Percentiles rank a stretch among this genome's conserved stretches.
These are phyloP conservation scores for Solanum microdontum DNA, from an alignment of 257 asterid genomes.

Conservation along the genomic window DNA sequence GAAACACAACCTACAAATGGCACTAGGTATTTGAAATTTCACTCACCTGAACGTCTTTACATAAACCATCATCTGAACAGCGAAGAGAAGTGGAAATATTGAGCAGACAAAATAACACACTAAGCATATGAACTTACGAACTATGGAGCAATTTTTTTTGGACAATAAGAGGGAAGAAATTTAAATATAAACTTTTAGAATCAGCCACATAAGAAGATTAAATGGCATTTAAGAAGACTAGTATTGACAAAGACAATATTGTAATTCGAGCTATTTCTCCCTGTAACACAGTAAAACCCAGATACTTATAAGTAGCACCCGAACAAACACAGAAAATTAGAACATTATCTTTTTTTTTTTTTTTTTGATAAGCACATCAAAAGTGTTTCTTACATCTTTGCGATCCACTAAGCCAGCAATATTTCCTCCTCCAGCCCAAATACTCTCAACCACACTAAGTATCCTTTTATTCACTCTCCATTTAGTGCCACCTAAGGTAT, in stretches of 20 bases:
- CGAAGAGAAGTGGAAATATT: not conserved
- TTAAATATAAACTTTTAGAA: not conserved
- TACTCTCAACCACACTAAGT: slow-evolving; percentile 66
- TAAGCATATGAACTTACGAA: not conserved
- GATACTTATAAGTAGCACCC: not conserved
- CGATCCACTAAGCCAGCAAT: slow-evolving; percentile 82
- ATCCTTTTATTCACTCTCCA: slow-evolving; percentile 87
- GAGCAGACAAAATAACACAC: not conserved
- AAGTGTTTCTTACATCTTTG: slow-evolving; percentile 50
- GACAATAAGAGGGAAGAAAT: not conserved
- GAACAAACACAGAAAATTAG: not conserved
- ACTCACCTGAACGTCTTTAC: not conserved
- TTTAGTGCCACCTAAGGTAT: slow-evolving; percentile 83
- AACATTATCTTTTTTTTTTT: not conserved
- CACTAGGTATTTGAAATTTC: not conserved
- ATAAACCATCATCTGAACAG: not conserved
- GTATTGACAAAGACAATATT: not conserved
- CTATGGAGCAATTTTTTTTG: not conserved
- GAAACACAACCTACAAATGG: slow-evolving; percentile 5
- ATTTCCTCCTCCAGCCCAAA: slow-evolving; percentile 90
- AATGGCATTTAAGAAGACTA: not conserved
- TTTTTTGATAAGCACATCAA: not conserved
- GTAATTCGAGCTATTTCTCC: not conserved
- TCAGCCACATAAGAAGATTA: not conserved
- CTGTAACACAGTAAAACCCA: not conserved